Percentiles rank a stretch among this genome's conserved stretches.
Evolutionary conservation across 345 rosid genomes (phyloP).

Genomic region (Rhizophora mangle): DNA sequence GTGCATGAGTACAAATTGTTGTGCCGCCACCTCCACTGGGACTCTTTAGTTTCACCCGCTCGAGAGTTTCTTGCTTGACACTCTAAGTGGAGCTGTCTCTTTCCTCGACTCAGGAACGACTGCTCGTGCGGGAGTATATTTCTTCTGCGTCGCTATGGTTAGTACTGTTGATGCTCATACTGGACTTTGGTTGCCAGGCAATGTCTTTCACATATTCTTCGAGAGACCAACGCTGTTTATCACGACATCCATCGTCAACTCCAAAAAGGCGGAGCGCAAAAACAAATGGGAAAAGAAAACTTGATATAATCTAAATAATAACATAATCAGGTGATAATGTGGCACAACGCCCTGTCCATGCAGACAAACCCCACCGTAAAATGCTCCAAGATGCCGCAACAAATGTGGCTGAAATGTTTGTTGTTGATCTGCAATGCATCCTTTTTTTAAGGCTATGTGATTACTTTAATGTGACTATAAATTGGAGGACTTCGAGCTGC

Average conservation of each 20-base stretch:
- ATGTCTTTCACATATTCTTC: conserved; percentile 55
- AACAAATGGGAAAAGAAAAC: conserved; percentile 24
- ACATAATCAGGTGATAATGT: conserved; percentile 22
- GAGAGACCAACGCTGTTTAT: conserved; percentile 60
- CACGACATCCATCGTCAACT: conserved; percentile 77
- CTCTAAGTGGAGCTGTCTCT: conserved; percentile 59
- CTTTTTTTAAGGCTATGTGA: too few relatives aligned
- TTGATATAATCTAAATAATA: too few relatives aligned
- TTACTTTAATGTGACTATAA: too few relatives aligned
- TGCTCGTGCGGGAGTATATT: conserved; percentile 52
- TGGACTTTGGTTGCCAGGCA: conserved; percentile 67
- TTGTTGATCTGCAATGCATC: too few relatives aligned
- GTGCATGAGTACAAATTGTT: conserved; percentile 70
- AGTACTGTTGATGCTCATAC: conserved; percentile 69
- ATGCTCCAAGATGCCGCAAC: too few relatives aligned
- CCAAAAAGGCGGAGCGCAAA: conserved; percentile 27
- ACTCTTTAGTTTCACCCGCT: conserved; percentile 66
- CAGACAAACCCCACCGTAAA: too few relatives aligned
- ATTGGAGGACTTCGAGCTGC: too few relatives aligned
- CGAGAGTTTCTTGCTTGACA: conserved; percentile 58
- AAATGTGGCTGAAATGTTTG: too few relatives aligned
- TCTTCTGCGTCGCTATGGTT: conserved; percentile 59
- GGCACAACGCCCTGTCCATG: conserved; percentile 33
- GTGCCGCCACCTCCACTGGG: conserved; percentile 60
- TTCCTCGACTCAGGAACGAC: conserved; percentile 76